Evolutionary conservation across 176 grass and related monocot genomes (phyloP).

Genomic region (Hsuehochloa calcarea): DNA sequence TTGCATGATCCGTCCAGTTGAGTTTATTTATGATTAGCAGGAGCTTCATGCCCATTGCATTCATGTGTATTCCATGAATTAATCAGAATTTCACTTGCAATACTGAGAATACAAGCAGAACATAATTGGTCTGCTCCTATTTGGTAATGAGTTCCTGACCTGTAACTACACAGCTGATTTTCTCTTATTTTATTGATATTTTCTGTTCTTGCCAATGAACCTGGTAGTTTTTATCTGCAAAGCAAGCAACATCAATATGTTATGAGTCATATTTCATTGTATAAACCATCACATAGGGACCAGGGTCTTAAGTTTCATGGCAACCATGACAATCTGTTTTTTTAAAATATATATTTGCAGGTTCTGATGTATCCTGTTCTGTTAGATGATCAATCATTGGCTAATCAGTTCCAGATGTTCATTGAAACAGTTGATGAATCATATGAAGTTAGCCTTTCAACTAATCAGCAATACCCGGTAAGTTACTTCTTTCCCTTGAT

Average conservation of each 20-base stretch:
- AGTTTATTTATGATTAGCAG: conserved; percentile 9
- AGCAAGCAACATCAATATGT: background rate
- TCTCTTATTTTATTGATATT: background rate
- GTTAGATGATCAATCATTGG: conserved; percentile 72
- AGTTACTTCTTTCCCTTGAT: conserved; percentile 21
- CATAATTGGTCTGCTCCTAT: background rate
- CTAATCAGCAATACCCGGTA: conserved; percentile 95
- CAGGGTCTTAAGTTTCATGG: conserved; percentile 15
- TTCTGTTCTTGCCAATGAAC: conserved; percentile 12
- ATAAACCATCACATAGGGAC: background rate
- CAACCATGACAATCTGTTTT: background rate
- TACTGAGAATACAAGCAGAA: background rate
- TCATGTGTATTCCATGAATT: background rate
- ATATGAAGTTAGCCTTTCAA: conserved; percentile 79
- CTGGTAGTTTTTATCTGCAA: conserved; percentile 20
- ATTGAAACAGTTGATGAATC: conserved; percentile 86
- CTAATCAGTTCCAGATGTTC: conserved; percentile 84
- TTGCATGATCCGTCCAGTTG: background rate
- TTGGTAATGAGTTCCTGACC: background rate
- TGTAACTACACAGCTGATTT: conserved; percentile 3
- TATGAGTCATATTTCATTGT: conserved; percentile 15
- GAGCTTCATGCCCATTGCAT: background rate
- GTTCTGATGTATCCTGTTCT: conserved; percentile 82
- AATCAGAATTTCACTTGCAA: background rate
- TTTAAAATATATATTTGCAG: conserved; percentile 54